Evolutionary conservation across 1,139 yeast genomes (phyloP), one percentile per base, ranked within the genome.

Genomic region (Eremothecium sinecaudum): DNA sequence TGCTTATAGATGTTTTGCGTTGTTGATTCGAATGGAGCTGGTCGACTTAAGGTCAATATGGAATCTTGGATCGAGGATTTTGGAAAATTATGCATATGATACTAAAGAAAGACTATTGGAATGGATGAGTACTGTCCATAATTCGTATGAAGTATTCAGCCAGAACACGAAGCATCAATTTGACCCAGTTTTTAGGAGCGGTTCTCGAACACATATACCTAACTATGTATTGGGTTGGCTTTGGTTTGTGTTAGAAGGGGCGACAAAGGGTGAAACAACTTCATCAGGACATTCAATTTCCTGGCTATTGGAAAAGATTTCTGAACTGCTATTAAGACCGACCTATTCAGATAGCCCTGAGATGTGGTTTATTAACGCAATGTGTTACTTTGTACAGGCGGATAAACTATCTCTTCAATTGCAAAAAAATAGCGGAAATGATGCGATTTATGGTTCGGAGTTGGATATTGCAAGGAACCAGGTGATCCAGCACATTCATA

Each of bases 41-140:
- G 63, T 71, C 4, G 81, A 77, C 50, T 49, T 75, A 2, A 58
- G 74, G 39, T 57, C 67, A 2, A 52, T 76, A 7, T 77, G 84
- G 83, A 71, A 78, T 1, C 31, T 75, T 2, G 83, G 80, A 0
- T 56, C 73, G 3, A 67, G 64, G 32, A 62, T 70, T 7, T 42
- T 71, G 34, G 41, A 47, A 9, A 25, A 32, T 14, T 38, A 43
- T 16, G 32, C 34, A 9, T 16, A 29, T 11, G 37, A 29, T 10
- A 44, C 37, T 20, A 37, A 46, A 5, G 31, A 52, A n/a, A 50
- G 50, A 11, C 56, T 54, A 36, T 34, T 56, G 25, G 51, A 50
- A 24, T 56, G 59, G 59, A 42, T 55, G 45, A 47, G 45, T 25
- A 46, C 43, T 17, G 50, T 55, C 3, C 53, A 42, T 31, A 44